Percentiles rank a stretch among this genome's conserved stretches.
Conservation (phyloP, 108 stramenopile genomes). For the Cyclostephanos tholiformis region DNA sequence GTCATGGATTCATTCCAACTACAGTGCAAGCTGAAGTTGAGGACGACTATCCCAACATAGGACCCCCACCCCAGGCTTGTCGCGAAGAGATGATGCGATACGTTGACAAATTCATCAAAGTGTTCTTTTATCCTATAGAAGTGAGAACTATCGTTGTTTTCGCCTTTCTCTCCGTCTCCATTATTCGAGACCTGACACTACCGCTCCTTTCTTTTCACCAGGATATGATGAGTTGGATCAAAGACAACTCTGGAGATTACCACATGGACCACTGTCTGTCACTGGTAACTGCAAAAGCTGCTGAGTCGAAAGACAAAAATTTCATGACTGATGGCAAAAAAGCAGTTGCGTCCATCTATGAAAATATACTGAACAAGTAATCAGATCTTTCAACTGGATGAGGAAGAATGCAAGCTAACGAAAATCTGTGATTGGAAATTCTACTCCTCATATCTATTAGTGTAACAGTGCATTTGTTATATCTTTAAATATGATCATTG, state of each 20-base stretch:
- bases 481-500: too few relatives aligned
- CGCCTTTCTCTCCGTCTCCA: neutral
- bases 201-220: conserved; percentile 11
- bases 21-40: conserved; percentile 49
- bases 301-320: conserved; percentile 4
- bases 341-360: neutral
- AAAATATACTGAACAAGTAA: neutral
- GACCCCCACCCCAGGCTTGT: conserved; percentile 35
- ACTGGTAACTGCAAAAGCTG: conserved; percentile 32
- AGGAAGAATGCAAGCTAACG: too few relatives aligned
- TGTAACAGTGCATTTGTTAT: too few relatives aligned
- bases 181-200: neutral
- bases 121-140: conserved; percentile 88
- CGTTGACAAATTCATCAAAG: conserved; percentile 90
- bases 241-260: conserved; percentile 48
- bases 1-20: conserved; percentile 52
- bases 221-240: conserved; percentile 66
- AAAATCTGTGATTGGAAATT: too few relatives aligned
- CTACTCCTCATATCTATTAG: too few relatives aligned
- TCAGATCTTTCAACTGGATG: too few relatives aligned
- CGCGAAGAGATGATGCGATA: conserved; percentile 57
- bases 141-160: conserved; percentile 31
- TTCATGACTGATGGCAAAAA: conserved; percentile 8
- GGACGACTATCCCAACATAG: conserved; percentile 34
- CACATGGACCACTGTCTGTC: conserved; percentile 50